Percentiles rank a stretch among this genome's conserved stretches.
These are phyloP conservation scores for Caryopteris hybrid DNA, from an alignment of 305 asterid species.

Conservation along the genomic window DNA sequence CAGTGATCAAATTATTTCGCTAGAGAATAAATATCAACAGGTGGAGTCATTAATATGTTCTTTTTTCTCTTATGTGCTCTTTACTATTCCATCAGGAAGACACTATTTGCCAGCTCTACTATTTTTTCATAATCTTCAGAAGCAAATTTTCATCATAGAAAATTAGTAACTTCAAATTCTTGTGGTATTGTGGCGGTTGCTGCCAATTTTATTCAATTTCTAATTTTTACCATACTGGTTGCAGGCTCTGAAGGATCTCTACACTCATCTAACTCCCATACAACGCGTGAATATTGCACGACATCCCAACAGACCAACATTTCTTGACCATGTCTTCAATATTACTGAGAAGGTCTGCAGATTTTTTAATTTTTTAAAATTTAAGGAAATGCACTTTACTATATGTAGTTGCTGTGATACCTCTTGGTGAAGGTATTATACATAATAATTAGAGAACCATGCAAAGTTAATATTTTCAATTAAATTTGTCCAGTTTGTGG, in stretches of 20 bases:
- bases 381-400: not conserved
- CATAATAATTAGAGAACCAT: not conserved
- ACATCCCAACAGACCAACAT: conserved; percentile 89
- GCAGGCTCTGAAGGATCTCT: conserved; percentile 79
- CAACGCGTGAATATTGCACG: conserved; percentile 86
- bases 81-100: not conserved
- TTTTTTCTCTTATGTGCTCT: not conserved
- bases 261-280: conserved; percentile 71
- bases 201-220: not conserved
- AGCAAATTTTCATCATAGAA: not conserved
- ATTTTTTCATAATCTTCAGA: not conserved
- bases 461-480: not conserved
- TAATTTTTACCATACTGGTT: conserved; percentile 3
- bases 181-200: not conserved
- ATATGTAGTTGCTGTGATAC: not conserved
- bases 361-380: not conserved
- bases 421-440: not conserved
- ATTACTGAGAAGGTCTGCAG: conserved; percentile 75
- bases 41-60: conserved; percentile 31
- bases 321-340: conserved; percentile 83
- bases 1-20: conserved; percentile 63
- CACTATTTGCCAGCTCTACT: not conserved
- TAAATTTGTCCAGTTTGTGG: conserved; percentile 58
- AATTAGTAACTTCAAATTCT: not conserved
- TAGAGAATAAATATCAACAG: conserved; percentile 84